Evolutionary conservation across 129 eudicot species (phyloP).

Genomic region (Silybum marianum): DNA sequence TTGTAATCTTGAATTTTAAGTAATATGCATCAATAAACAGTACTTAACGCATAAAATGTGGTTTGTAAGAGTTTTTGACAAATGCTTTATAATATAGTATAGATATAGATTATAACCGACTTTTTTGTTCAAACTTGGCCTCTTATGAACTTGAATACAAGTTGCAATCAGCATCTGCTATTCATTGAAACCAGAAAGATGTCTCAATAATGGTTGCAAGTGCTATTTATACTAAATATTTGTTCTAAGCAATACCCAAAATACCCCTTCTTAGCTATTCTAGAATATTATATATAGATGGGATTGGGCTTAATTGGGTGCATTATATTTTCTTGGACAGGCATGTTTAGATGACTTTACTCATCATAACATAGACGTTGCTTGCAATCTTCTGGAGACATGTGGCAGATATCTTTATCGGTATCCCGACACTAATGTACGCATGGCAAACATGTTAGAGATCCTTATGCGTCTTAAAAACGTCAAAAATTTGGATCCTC

Average conservation of each 20-base stretch:
- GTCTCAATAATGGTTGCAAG: neutral
- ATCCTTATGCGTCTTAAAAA: constrained; percentile 93
- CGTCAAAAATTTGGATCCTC: constrained; percentile 95
- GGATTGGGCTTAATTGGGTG: no score
- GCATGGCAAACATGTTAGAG: constrained; percentile 98
- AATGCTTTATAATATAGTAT: no score
- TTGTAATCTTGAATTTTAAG: no score
- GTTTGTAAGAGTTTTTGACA: no score
- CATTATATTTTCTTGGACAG: constrained; percentile 35
- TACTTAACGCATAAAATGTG: no score
- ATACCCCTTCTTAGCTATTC: no score
- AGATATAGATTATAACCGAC: neutral
- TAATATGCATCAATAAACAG: no score
- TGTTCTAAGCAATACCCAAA: no score
- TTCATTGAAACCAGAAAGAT: constrained; percentile 4
- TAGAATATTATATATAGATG: no score
- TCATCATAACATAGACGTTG: constrained; percentile 97
- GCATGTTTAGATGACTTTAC: constrained; percentile 95
- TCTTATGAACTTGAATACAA: neutral
- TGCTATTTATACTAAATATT: no score
- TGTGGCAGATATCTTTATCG: constrained; percentile 97
- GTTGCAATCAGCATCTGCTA: neutral
- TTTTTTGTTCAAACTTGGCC: neutral
- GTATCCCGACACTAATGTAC: constrained; percentile 83
- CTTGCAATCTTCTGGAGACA: constrained; percentile 98